Base-by-base conservation (phyloP, 177 flowering plant species). In the Tripterygium wilfordii region DNA sequence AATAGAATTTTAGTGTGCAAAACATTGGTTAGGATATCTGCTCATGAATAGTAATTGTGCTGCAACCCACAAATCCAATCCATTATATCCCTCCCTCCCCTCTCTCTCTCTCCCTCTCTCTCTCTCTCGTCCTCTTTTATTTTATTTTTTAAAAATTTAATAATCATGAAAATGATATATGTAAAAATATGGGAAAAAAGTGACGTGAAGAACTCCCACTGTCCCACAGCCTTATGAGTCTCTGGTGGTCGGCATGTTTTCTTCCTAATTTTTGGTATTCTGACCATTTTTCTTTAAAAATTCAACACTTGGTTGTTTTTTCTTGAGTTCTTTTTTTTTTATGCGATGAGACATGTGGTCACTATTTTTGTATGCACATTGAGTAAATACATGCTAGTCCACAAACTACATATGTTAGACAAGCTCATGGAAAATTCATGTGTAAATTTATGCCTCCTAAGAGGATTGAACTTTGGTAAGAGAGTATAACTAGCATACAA, bases 151-250 rank as follows among this genome's bases (percentile, higher is more conserved):
- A n/a, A n/a, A n/a, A n/a, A n/a, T n/a, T n/a, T n/a, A n/a, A n/a
- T 36, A 51, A 52, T 47, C 53, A 44, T 49, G 35, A 42, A 42
- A 33, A 36, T 53, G 61, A 39, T 49, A 35, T 60, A 45, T 36
- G 27, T 38, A 5, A 23, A 13, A 3, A 5, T 12, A 4, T 8
- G 4, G 7, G 3, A 61, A 45, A 56, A 19, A 61, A 70, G 82
- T 78, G 89, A 76, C 83, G 87, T 80, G 80, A 72, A 72, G 62
- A 78, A 77, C 79, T 74, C 63, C 76, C 71, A 75, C 66, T 62
- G 57, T 72, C 57, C 82, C 77, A 61, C 17, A 63, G 41, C 64
- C 71, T 57, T 75, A 76, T 76, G 85, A 65, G 80, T 80, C 72
- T 61, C 29, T n/a, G n/a, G n/a, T 66, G 77, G 83, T 71, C 83